These are phyloP conservation scores for Microbotryum violaceum DNA, from an alignment of 1,284 basidiomycete genomes.

Conservation along the genomic window DNA sequence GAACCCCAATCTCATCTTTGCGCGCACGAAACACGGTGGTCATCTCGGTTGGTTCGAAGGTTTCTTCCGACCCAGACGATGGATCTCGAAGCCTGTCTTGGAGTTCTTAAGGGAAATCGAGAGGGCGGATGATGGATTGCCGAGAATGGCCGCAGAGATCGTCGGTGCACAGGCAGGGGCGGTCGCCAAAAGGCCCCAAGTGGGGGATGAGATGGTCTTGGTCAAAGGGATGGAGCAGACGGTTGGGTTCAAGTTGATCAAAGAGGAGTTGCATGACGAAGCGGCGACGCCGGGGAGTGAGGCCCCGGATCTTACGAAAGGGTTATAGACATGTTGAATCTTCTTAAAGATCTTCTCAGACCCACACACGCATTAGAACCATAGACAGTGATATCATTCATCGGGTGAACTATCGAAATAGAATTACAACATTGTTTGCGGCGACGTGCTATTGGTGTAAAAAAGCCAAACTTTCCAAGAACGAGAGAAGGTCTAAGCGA, in stretches of 20 bases:
- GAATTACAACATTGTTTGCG: constrained; percentile 12
- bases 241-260: constrained; percentile 21
- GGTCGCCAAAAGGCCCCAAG: not conserved
- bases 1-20: constrained; percentile 62
- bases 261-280: constrained; percentile 10
- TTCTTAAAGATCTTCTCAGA: too few relatives aligned
- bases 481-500: constrained; percentile 11
- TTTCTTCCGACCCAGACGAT: constrained; percentile 47
- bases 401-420: not conserved
- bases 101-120: constrained; percentile 47
- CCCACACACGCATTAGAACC: not conserved
- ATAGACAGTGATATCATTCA: not conserved
- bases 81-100: constrained; percentile 63
- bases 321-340: constrained; percentile 4
- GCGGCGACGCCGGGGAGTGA: constrained; percentile 7
- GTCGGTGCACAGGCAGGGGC: not conserved
- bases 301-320: constrained; percentile 10
- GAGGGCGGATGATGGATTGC: constrained; percentile 9
- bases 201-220: constrained; percentile 29
- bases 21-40: constrained; percentile 70
- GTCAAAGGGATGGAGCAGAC: constrained; percentile 11
- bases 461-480: not conserved
- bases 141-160: constrained; percentile 5
- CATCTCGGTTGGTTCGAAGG: constrained; percentile 91
- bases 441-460: not conserved